These are phyloP conservation scores for Phytopythium aichiense DNA, from an alignment of 352 stramenopile genomes.

Conservation along the genomic window DNA sequence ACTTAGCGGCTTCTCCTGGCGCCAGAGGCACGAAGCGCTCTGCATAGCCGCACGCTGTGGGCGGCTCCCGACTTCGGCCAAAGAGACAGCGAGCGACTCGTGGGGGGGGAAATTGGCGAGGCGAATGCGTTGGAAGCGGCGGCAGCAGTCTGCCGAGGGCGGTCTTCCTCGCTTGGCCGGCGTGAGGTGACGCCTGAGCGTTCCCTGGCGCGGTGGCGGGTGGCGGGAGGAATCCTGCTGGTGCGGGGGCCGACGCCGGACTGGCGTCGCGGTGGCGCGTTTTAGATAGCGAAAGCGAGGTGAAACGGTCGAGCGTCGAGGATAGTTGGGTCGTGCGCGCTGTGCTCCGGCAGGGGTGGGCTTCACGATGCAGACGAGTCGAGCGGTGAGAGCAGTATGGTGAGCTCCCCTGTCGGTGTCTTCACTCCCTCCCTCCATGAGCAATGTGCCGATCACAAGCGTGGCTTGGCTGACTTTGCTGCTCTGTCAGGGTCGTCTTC, in stretches of 20 bases:
- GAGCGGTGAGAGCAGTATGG: too few relatives aligned
- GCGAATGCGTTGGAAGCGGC: not conserved
- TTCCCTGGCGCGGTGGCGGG: not conserved
- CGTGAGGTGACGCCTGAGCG: not conserved
- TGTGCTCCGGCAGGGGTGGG: not conserved
- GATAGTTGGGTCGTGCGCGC: not conserved
- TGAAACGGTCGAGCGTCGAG: not conserved
- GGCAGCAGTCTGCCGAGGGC: not conserved
- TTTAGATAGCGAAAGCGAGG: not conserved
- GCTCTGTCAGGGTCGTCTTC: not conserved
- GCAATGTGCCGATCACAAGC: not conserved
- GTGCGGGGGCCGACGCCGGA: too few relatives aligned
- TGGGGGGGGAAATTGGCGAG: not conserved
- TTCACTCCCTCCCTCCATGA: not conserved
- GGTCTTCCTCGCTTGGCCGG: not conserved
- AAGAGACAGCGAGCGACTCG: constrained; percentile 2
- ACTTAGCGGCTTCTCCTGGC: constrained; percentile 1
- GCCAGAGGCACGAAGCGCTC: constrained; percentile 1
- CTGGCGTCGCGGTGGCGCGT: not conserved
- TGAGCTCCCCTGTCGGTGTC: not conserved
- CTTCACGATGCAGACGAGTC: not conserved
- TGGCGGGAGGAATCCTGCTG: too few relatives aligned
- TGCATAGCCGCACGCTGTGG: not conserved
- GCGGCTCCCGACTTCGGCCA: not conserved
- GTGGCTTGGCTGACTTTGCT: not conserved